Evolutionary conservation across 306 rosid species (phyloP).

Genomic region (Trichosanthes cucumerina): DNA sequence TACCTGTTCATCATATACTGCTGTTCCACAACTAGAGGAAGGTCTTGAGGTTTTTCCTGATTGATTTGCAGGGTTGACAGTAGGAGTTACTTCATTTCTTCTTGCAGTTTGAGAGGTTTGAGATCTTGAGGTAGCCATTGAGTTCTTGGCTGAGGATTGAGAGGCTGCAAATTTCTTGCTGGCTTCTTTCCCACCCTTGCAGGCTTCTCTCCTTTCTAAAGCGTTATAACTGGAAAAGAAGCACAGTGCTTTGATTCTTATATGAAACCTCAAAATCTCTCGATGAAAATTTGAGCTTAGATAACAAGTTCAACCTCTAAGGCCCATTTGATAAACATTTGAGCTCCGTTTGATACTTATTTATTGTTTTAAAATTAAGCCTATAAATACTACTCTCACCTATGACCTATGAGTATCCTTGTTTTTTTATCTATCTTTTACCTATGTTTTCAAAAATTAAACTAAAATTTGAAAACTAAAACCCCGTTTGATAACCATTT

Average conservation of each 20-base stretch:
- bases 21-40: slow-evolving; percentile 30
- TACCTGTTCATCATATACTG: slow-evolving; percentile 64
- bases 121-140: slow-evolving; percentile 40
- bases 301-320: too few species aligned
- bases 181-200: slow-evolving; percentile 76
- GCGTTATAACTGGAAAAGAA: slow-evolving; percentile 55
- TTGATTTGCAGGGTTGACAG: slow-evolving; percentile 32
- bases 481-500: too few species aligned
- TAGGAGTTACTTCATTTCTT: slow-evolving; percentile 42
- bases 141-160: slow-evolving; percentile 50
- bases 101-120: slow-evolving; percentile 55
- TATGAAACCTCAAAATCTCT: neutral
- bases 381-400: too few species aligned
- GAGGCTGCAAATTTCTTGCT: slow-evolving; percentile 51
- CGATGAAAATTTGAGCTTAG: neutral
- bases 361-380: too few species aligned
- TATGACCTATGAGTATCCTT: too few species aligned
- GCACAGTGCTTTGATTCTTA: neutral
- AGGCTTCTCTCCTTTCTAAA: slow-evolving; percentile 65
- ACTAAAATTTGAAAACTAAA: too few species aligned
- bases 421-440: too few species aligned
- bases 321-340: too few species aligned
- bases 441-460: too few species aligned
- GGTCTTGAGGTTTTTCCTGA: slow-evolving; percentile 37
- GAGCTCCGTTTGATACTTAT: too few species aligned